phyloP scores from a whole-genome alignment of 768 basidiomycete genomes.

The Mycena amicta region DNA sequence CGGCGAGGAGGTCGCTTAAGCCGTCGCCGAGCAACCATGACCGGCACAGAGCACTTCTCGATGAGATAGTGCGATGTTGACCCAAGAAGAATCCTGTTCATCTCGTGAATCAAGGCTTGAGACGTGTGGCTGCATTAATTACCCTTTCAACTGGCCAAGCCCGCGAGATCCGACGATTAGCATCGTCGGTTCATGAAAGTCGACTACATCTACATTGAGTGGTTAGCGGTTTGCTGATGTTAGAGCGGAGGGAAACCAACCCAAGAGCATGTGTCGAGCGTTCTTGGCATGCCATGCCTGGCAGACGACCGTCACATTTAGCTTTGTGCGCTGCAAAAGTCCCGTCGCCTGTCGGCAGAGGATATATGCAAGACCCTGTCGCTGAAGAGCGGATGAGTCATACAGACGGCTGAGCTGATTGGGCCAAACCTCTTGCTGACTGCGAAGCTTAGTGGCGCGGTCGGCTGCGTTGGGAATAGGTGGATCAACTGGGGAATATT shows the following conservation, averaged over 20 bases:
- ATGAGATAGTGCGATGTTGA: slow-evolving; percentile 95
- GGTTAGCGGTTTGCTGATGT: background rate
- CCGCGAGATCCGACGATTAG: slow-evolving; percentile 96
- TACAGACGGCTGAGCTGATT: background rate
- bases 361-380: slow-evolving; percentile 86
- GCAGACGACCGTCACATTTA: slow-evolving; percentile 86
- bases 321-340: slow-evolving; percentile 85
- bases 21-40: slow-evolving; percentile 93
- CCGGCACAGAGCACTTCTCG: slow-evolving; percentile 92
- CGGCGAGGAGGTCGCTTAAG: slow-evolving; percentile 86
- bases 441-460: slow-evolving; percentile 74
- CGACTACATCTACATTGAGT: slow-evolving; percentile 66
- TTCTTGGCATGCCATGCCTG: slow-evolving; percentile 99
- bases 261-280: slow-evolving; percentile 83
- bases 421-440: slow-evolving; percentile 83
- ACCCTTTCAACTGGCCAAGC: slow-evolving; percentile 86
- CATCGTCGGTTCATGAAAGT: slow-evolving; percentile 86
- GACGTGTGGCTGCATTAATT: slow-evolving; percentile 19
- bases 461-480: slow-evolving; percentile 72
- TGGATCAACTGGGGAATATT: slow-evolving; percentile 59
- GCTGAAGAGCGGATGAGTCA: slow-evolving; percentile 43
- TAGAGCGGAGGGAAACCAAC: slow-evolving; percentile 36
- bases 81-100: slow-evolving; percentile 80
- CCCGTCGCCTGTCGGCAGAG: slow-evolving; percentile 88
- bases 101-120: slow-evolving; percentile 4